A percentile compares a stretch with the other conserved stretches of the same genome.
Evolutionary conservation across 2,329 filamentous ascomycete genomes (phyloP).

Genomic region (Pseudogymnoascus sp.): DNA sequence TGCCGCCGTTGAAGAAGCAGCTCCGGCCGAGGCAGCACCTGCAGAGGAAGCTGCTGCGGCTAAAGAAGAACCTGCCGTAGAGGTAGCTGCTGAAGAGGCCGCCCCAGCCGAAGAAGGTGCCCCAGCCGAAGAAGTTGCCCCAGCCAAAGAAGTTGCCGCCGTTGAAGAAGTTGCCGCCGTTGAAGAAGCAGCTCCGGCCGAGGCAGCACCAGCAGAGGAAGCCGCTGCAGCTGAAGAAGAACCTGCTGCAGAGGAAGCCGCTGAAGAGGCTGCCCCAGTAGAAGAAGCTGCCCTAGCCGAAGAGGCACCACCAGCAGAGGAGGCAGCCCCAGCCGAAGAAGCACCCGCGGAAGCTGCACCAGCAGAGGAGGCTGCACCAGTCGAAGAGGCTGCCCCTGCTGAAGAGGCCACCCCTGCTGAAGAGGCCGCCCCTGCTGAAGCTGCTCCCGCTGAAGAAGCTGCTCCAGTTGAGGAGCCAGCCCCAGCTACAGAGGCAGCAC

Average conservation of each 20-base stretch:
- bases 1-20: conserved; percentile 5
- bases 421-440: too few relatives aligned
- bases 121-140: conserved; percentile 10
- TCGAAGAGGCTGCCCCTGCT: too few relatives aligned
- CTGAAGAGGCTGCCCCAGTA: neutral
- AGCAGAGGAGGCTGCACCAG: too few relatives aligned
- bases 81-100: neutral
- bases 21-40: conserved; percentile 10
- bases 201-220: neutral
- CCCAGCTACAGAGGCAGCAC: too few relatives aligned
- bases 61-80: neutral
- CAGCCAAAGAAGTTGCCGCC: too few relatives aligned
- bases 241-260: neutral
- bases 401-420: too few relatives aligned
- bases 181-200: conserved; percentile 13
- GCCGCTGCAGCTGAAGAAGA: neutral
- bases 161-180: too few relatives aligned
- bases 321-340: too few relatives aligned
- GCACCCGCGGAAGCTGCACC: too few relatives aligned
- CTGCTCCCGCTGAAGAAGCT: too few relatives aligned
- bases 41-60: neutral
- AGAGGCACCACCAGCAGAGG: neutral
- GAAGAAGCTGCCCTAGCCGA: conserved; percentile 1
- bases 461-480: too few relatives aligned
- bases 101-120: neutral